A percentile compares a stretch with the other conserved stretches of the same genome.
phyloP scores from a whole-genome alignment of 306 rosid genomes.

The Acmispon strigosus region DNA sequence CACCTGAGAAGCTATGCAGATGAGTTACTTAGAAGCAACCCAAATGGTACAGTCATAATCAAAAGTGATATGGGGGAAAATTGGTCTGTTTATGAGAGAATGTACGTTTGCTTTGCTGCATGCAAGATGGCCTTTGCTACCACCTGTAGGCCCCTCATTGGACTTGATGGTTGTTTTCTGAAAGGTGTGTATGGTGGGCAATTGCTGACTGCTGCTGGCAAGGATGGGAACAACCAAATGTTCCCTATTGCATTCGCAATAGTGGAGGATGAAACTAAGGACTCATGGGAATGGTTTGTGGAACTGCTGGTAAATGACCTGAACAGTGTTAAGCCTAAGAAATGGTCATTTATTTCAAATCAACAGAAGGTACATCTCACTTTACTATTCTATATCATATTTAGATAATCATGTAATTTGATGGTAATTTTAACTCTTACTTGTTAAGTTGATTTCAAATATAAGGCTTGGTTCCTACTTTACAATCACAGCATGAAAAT shows the following conservation, averaged over 20 bases:
- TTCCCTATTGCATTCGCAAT: background rate
- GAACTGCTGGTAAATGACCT: too few relatives aligned
- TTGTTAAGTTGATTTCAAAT: too few relatives aligned
- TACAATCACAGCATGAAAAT: too few relatives aligned
- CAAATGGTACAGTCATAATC: background rate
- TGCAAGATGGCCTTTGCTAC: background rate
- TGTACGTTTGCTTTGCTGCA: background rate
- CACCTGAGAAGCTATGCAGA: background rate
- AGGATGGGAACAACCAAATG: background rate
- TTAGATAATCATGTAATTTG: too few relatives aligned
- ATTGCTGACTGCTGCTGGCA: background rate
- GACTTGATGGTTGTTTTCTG: background rate
- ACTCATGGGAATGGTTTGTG: background rate
- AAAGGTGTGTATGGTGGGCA: background rate
- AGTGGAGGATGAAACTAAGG: background rate
- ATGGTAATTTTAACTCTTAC: too few relatives aligned
- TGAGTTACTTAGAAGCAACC: background rate
- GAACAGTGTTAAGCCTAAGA: too few relatives aligned
- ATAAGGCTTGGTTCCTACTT: too few relatives aligned
- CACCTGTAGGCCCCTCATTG: background rate
- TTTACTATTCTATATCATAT: too few relatives aligned
- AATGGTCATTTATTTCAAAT: too few relatives aligned
- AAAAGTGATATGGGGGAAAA: background rate
- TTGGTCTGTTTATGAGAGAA: background rate
- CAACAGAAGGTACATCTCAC: too few relatives aligned